These are phyloP conservation scores for Yamadazyma scolyti DNA, from an alignment of 805 yeast species.

Conservation along the genomic window DNA sequence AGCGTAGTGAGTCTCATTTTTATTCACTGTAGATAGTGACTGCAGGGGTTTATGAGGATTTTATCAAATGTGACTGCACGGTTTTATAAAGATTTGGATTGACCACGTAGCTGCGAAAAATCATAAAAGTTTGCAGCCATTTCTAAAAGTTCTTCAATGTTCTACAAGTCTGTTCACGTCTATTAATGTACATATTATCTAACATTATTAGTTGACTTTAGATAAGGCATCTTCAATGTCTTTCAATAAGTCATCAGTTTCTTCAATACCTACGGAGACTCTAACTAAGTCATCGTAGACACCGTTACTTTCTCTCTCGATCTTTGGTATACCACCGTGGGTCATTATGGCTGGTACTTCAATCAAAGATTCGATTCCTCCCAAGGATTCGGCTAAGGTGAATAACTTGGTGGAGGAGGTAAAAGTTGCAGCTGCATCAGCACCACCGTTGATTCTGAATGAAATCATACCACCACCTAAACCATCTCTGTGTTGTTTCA, in stretches of 20 bases:
- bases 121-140: too few species aligned
- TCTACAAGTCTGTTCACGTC: too few species aligned
- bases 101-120: too few species aligned
- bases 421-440: slow-evolving; percentile 69
- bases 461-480: slow-evolving; percentile 93
- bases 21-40: too few species aligned
- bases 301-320: slow-evolving; percentile 73
- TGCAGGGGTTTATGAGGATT: too few species aligned
- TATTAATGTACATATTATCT: background rate
- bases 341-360: slow-evolving; percentile 93
- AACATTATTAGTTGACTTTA: too few species aligned
- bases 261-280: slow-evolving; percentile 85
- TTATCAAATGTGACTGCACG: too few species aligned
- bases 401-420: slow-evolving; percentile 71
- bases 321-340: slow-evolving; percentile 84
- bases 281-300: slow-evolving; percentile 80
- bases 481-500: slow-evolving; percentile 74
- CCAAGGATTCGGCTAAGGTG: slow-evolving; percentile 85
- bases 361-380: slow-evolving; percentile 81
- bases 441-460: slow-evolving; percentile 82
- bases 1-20: too few species aligned
- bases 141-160: too few species aligned
- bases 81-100: too few species aligned
- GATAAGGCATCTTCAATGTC: slow-evolving; percentile 71
- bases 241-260: slow-evolving; percentile 65